Percentiles rank a stretch among this genome's conserved stretches.
These are phyloP conservation scores for Pythium phragmiticola DNA, from an alignment of 352 stramenopile genomes.

Conservation along the genomic window DNA sequence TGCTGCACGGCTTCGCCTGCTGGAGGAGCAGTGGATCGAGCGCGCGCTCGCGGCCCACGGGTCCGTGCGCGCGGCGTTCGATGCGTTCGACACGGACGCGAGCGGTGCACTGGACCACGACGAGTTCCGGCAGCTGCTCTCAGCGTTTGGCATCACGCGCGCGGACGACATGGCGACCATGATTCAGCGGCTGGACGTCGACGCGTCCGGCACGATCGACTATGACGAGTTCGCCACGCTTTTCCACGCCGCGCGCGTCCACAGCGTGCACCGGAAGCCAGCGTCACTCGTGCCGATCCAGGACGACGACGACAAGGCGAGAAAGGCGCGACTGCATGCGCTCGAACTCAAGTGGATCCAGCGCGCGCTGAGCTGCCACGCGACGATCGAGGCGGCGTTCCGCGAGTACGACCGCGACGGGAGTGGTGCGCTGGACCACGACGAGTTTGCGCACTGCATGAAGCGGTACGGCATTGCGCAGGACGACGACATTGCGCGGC, in stretches of 20 bases:
- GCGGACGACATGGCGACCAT: conserved; percentile 43
- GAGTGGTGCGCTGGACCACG: conserved; percentile 50
- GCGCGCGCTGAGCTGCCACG: conserved; percentile 51
- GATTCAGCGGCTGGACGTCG: conserved; percentile 45
- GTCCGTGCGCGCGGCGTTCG: conserved; percentile 41
- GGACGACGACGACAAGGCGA: background rate
- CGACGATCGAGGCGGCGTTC: conserved; percentile 59
- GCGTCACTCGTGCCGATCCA: background rate
- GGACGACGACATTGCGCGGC: conserved; percentile 46
- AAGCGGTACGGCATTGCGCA: conserved; percentile 66
- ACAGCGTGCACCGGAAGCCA: background rate
- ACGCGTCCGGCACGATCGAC: conserved; percentile 46
- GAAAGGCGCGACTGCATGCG: conserved; percentile 35
- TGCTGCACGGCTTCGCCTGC: conserved; percentile 28
- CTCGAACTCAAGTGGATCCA: conserved; percentile 70
- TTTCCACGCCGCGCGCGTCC: conserved; percentile 44
- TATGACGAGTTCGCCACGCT: conserved; percentile 66
- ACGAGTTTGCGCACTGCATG: conserved; percentile 68
- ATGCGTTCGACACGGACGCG: conserved; percentile 41
- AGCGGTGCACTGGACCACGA: conserved; percentile 42
- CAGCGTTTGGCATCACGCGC: conserved; percentile 43
- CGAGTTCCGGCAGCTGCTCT: conserved; percentile 51
- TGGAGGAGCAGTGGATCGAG: conserved; percentile 56
- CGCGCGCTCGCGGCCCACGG: conserved; percentile 32
- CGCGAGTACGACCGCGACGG: conserved; percentile 60